A percentile compares a stretch with the other conserved stretches of the same genome.
phyloP scores from a whole-genome alignment of 768 basidiomycete genomes.

The Rhizopogon vinicolor region DNA sequence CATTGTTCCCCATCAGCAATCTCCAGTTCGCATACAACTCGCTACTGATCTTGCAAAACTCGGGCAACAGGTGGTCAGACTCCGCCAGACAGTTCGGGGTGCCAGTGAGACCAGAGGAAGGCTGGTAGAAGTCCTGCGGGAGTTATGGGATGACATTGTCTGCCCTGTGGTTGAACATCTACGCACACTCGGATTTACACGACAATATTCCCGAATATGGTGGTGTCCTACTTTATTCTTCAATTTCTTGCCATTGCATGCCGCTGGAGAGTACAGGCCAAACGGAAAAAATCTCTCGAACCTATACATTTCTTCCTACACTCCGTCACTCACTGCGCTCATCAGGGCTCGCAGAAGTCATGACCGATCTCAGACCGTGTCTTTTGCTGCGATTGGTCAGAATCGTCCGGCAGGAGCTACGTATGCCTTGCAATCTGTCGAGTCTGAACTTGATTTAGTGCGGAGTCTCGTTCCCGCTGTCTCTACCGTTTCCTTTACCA shows the following conservation, averaged over 20 bases:
- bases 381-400: conserved; percentile 5
- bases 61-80: no score
- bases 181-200: neutral
- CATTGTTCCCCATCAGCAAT: no score
- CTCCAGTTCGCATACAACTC: no score
- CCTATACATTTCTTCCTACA: conserved; percentile 7
- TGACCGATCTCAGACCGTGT: neutral
- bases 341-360: conserved; percentile 3
- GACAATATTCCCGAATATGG: neutral
- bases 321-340: conserved; percentile 2
- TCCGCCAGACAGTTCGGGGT: no score
- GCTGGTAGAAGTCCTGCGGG: no score
- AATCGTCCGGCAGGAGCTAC: neutral
- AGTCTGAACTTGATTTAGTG: neutral
- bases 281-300: neutral
- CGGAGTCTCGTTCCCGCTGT: neutral
- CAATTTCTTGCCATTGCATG: conserved; percentile 7
- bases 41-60: no score
- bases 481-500: neutral
- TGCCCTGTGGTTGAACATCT: no score
- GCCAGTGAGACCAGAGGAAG: no score
- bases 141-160: no score
- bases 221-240: conserved; percentile 8
- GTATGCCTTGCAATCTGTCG: neutral
- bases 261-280: conserved; percentile 1